Evolutionary conservation across 768 basidiomycete species (phyloP), one percentile per base, ranked within the genome.

Genomic region (Mycena alexandri): DNA sequence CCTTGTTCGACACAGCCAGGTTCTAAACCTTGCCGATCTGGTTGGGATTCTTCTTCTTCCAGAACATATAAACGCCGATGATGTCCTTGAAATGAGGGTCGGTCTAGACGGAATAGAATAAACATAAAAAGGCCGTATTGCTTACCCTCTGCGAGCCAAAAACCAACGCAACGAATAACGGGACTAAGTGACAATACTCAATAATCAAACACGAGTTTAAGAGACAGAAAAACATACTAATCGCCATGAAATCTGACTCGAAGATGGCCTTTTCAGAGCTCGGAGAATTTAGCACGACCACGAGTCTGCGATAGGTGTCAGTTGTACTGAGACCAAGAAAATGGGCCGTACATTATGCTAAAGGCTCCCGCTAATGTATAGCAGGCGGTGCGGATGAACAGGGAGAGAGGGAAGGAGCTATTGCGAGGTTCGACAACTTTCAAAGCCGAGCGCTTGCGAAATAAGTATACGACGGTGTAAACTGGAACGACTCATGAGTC

Each of bases 71-170:
- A 11, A 59, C 60, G 36, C 50, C 50, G 13, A 61, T 47, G 22
- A 50, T 41, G 17, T 61, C 60, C 60, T 61, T 50, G 34, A 41
- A 36, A 48, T 29, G 21, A 36, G 13, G 5, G 14, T 46, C 19
- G 47, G 29, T 53, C 16, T 16, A 19, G 29, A 29, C n/a, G 29
- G 29, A 29, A 29, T 3, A 3, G 3, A 29, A 6, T 29, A 29
- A 6, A 3, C 29, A 29, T 29, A 29, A 29, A 29, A 29, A 6
- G 6, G 29, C 29, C 29, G 29, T 29, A 29, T 29, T n/a, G n/a
- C 14, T 47, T 41, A 61, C 65, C 53, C 22, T 54, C 21, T 67
- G 65, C 8, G 65, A 46, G 34, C 65, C 65, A 42, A 67, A 67
- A 21, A 67, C 60, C 43, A 67, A 21, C 3, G 65, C 65, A 19